phyloP scores from a whole-genome alignment of 805 yeast genomes.

The Starmerella ratchasimensis region DNA sequence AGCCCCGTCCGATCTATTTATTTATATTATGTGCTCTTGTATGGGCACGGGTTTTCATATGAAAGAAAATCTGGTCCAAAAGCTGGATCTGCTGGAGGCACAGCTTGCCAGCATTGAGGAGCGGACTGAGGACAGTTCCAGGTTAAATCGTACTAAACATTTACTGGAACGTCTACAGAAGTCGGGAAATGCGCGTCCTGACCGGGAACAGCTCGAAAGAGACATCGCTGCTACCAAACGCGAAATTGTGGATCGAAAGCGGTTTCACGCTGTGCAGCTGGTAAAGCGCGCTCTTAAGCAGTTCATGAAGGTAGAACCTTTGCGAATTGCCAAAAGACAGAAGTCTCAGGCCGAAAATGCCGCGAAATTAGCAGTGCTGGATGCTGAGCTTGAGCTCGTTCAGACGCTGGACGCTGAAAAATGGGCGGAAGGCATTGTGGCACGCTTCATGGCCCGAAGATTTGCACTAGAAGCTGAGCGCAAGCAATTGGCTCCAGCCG shows the following conservation, averaged over 20 bases:
- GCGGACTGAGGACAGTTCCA: conserved; percentile 11
- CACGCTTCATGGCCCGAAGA: conserved; percentile 7
- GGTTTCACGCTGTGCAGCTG: conserved; percentile 21
- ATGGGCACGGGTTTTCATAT: conserved; percentile 2
- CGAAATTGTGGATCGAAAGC: conserved; percentile 24
- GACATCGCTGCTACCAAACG: conserved; percentile 19
- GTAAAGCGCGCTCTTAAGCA: conserved; percentile 25
- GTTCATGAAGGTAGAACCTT: conserved; percentile 24
- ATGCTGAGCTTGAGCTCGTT: conserved; percentile 10
- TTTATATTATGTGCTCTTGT: background rate
- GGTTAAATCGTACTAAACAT: conserved; percentile 24
- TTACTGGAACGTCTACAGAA: conserved; percentile 16
- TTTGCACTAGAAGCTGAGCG: conserved; percentile 8
- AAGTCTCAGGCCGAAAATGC: conserved; percentile 2
- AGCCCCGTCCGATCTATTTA: no score
- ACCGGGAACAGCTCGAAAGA: conserved; percentile 12
- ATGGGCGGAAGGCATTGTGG: conserved; percentile 12
- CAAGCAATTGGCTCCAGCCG: conserved; percentile 19
- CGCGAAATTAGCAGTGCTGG: conserved; percentile 9
- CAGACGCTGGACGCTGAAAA: conserved; percentile 11
- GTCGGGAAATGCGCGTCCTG: conserved; percentile 6
- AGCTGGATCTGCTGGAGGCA: conserved; percentile 28
- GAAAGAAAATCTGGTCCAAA: conserved; percentile 27
- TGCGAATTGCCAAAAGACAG: conserved; percentile 24
- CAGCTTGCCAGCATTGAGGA: conserved; percentile 20